phyloP scores from a whole-genome alignment of 2,329 filamentous ascomycete species.

The Fusarium acutatum region DNA sequence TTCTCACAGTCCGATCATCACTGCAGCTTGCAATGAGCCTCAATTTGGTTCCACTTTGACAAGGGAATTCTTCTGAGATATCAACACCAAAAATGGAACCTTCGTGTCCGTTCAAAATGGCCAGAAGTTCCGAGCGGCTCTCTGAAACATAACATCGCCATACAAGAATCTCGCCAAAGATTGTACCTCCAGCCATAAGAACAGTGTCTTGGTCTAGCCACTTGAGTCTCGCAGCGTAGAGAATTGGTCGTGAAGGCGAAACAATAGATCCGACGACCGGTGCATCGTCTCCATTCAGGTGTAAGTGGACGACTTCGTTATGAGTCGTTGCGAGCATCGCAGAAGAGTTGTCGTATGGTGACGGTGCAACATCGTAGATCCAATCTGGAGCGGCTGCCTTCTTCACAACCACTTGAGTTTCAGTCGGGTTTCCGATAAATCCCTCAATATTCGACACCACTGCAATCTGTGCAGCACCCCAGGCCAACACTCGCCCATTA shows the following conservation, averaged over 20 bases:
- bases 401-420: constrained; percentile 22
- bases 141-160: constrained; percentile 73
- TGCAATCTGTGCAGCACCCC: constrained; percentile 74
- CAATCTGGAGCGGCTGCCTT: constrained; percentile 72
- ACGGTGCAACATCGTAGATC: constrained; percentile 74
- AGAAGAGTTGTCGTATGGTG: constrained; percentile 50
- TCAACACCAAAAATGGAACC: constrained; percentile 92
- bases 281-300: constrained; percentile 39
- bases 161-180: constrained; percentile 91
- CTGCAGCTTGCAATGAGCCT: constrained; percentile 90
- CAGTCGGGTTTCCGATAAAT: constrained; percentile 43
- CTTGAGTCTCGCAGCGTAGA: constrained; percentile 83
- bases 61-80: constrained; percentile 67
- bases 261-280: constrained; percentile 59
- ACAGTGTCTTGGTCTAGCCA: constrained; percentile 68
- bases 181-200: constrained; percentile 86
- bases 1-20: constrained; percentile 87
- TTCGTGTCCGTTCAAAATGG: constrained; percentile 75
- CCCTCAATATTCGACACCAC: constrained; percentile 18
- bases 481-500: constrained; percentile 62
- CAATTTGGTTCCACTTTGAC: constrained; percentile 48
- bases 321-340: constrained; percentile 83
- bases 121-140: constrained; percentile 53
- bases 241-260: constrained; percentile 79
- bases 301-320: constrained; percentile 75